A percentile compares a stretch with the other conserved stretches of the same genome.
These are phyloP conservation scores for Starmera stellimalicola DNA, from an alignment of 1,139 yeast species.

Conservation along the genomic window DNA sequence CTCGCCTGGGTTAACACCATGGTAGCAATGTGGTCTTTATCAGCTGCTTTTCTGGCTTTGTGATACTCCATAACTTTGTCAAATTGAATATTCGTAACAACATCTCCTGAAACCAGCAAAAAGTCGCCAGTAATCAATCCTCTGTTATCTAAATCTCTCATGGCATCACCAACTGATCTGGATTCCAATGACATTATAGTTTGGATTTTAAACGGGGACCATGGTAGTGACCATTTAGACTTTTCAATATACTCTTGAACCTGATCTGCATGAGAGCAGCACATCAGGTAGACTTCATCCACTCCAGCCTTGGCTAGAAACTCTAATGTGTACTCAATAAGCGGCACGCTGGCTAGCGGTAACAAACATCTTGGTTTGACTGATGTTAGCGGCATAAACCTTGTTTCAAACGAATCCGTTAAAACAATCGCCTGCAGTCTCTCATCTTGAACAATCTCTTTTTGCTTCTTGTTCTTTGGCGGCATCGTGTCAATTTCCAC, in stretches of 20 bases:
- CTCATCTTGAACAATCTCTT: constrained; percentile 56
- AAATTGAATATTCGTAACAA: constrained; percentile 83
- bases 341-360: constrained; percentile 88
- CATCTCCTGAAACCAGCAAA: constrained; percentile 85
- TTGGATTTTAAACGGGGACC: constrained; percentile 71
- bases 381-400: constrained; percentile 87
- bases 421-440: constrained; percentile 88
- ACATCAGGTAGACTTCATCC: constrained; percentile 80
- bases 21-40: constrained; percentile 86
- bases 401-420: constrained; percentile 85
- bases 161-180: constrained; percentile 90
- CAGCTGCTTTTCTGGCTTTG: constrained; percentile 56
- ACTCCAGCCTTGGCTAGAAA: constrained; percentile 89
- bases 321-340: constrained; percentile 90
- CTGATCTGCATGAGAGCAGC: constrained; percentile 85
- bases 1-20: constrained; percentile 86
- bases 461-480: constrained; percentile 41
- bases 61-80: constrained; percentile 66
- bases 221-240: constrained; percentile 71
- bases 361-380: constrained; percentile 80
- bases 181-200: constrained; percentile 83
- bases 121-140: constrained; percentile 88
- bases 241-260: constrained; percentile 70
- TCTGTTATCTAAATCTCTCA: constrained; percentile 89
- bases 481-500: constrained; percentile 29